A percentile compares a stretch with the other conserved stretches of the same genome.
Conservation (phyloP, 352 stramenopile genomes). For the Phytophthora chlamydospora region DNA sequence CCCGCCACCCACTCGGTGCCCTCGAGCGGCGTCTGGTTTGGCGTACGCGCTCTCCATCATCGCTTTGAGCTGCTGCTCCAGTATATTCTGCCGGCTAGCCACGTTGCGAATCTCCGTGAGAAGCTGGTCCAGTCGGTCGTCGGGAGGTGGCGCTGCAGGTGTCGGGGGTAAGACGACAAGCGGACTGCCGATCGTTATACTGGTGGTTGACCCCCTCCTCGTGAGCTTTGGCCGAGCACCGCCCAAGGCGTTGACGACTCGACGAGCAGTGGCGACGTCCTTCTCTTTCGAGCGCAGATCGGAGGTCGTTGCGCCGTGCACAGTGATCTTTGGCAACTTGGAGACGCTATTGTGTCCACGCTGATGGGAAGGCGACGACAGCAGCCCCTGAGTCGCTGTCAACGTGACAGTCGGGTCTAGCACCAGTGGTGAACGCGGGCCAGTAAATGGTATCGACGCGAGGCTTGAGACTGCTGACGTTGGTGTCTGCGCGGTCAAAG, state of each 20-base stretch:
- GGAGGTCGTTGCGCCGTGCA: neutral
- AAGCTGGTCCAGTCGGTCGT: constrained; percentile 28
- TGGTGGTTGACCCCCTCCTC: constrained; percentile 12
- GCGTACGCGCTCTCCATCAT: constrained; percentile 13
- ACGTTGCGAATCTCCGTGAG: constrained; percentile 37
- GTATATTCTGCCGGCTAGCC: constrained; percentile 27
- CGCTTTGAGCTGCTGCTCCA: constrained; percentile 32
- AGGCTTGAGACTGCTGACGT: neutral
- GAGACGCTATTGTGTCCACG: constrained; percentile 1
- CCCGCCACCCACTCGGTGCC: constrained; percentile 6
- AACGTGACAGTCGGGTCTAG: constrained; percentile 3
- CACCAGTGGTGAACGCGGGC: neutral
- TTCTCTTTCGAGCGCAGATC: neutral
- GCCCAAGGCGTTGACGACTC: constrained; percentile 3
- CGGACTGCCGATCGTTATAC: constrained; percentile 1
- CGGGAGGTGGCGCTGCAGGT: neutral
- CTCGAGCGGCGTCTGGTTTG: neutral
- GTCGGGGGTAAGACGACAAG: neutral
- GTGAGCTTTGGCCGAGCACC: neutral
- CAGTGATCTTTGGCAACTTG: constrained; percentile 12
- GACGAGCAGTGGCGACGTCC: neutral
- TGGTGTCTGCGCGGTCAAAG: neutral
- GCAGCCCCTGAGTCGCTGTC: neutral
- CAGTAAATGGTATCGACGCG: neutral
- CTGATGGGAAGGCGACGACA: constrained; percentile 8